A percentile compares a stretch with the other conserved stretches of the same genome.
These are phyloP conservation scores for Limonium bicolor DNA, from an alignment of 148 eudicot genomes.

Conservation along the genomic window DNA sequence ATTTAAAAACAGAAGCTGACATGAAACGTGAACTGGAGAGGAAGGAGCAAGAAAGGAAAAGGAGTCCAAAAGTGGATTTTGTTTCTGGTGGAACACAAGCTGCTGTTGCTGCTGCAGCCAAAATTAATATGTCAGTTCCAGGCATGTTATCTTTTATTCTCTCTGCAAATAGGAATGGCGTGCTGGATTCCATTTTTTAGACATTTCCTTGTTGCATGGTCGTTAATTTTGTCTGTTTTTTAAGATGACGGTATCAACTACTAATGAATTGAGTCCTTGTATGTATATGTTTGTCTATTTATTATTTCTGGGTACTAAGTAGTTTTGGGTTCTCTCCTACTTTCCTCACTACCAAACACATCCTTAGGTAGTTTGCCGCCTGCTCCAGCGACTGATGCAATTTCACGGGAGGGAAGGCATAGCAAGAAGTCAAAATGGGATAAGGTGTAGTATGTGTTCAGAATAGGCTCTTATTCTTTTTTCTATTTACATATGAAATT, in stretches of 20 bases:
- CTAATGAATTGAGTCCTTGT: too few species aligned
- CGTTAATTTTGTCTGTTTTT: too few species aligned
- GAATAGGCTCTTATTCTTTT: background rate
- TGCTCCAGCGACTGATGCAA: slow-evolving; percentile 25
- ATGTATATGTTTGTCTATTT: too few species aligned
- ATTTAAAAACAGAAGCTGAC: slow-evolving; percentile 59
- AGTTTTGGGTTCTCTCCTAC: too few species aligned
- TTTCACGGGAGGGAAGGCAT: slow-evolving; percentile 60
- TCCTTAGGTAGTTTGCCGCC: slow-evolving; percentile 29
- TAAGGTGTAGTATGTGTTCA: slow-evolving; percentile 63
- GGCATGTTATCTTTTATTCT: slow-evolving; percentile 32
- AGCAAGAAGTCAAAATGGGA: slow-evolving; percentile 98
- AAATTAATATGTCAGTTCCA: slow-evolving; percentile 42
- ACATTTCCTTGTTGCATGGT: too few species aligned
- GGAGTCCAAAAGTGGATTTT: slow-evolving; percentile 66
- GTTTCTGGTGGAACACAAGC: slow-evolving; percentile 53
- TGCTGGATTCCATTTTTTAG: too few species aligned
- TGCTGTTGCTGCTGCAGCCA: slow-evolving; percentile 35
- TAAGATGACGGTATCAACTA: too few species aligned
- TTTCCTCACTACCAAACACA: too few species aligned
- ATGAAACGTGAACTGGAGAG: slow-evolving; percentile 86
- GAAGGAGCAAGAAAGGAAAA: slow-evolving; percentile 82
- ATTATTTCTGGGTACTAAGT: too few species aligned
- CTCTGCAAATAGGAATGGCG: too few species aligned
- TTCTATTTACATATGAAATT: background rate